Evolutionary conservation across 208 protist species (phyloP), one percentile per base, ranked within the genome.

Genomic region (Trypanosomatidae sp.): DNA sequence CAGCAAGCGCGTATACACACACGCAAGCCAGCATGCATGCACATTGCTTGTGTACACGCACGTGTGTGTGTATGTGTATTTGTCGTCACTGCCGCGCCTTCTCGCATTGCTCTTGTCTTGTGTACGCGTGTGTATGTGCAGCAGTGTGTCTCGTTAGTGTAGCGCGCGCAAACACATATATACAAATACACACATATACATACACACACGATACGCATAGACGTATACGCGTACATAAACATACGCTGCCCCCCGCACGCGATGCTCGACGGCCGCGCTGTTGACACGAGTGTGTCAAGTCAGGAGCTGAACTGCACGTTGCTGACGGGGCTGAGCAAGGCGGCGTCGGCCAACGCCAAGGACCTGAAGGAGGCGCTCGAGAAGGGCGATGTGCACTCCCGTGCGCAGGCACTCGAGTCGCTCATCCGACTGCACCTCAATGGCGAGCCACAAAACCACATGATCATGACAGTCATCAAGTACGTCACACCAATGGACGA

Each of bases 391-490:
- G 62, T 76, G 11, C 41, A 32, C 6, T 62, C 78, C 18, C 95
- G 94, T 48, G 79, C 84, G 13, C 52, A 71, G n/a, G 85, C 88
- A 1, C 49, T 98, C 6, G 95, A 97, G 66, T 59, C 67, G 7
- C 59, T 97, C 11, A 95, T 99, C 47, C 49, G 81, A 3, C 76
- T 96, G 4, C 88, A 96, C 48, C 53, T 98, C 20, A 97, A 96
- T 55, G 97, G 97, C 21, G 96, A 99, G 62, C 61, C 84, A 43
- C 81, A 98, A 54, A 90, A 91, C 33, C 79, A 93, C 48, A 75
- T 99, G 47, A 89, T 99, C 41, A 98, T 99, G 96, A 64, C 86
- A 11, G 82, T 99, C 27, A 98, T 99, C 39, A 87, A 86, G 44
- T 98, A 91, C 66, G 79, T 96, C 52, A 90, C 96, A 30, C 95